Evolutionary conservation across 495 filamentous ascomycete genomes (phyloP).

Genomic region (Copromyces sp.): DNA sequence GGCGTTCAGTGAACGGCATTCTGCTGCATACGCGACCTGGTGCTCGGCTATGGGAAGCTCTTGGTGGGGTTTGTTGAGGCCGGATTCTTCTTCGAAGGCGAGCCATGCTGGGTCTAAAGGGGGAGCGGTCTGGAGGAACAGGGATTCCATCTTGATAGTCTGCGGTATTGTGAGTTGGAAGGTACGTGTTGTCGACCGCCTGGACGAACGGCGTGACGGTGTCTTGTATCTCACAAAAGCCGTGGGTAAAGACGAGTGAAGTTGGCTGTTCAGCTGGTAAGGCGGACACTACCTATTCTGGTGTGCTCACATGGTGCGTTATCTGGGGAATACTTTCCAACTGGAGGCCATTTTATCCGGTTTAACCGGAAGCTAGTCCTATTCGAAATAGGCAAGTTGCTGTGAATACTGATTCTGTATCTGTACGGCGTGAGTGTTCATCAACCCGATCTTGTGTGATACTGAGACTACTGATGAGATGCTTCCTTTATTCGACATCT

Average conservation of each 20-base stretch:
- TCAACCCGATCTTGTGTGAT: neutral
- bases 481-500: neutral
- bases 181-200: neutral
- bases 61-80: neutral
- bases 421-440: neutral
- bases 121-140: constrained; percentile 5
- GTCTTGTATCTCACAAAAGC: neutral
- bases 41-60: neutral
- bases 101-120: constrained; percentile 10
- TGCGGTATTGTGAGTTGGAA: neutral
- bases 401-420: neutral
- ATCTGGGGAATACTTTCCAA: neutral
- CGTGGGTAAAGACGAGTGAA: neutral
- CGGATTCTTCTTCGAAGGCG: neutral
- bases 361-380: neutral
- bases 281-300: neutral
- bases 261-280: neutral
- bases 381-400: neutral
- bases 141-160: neutral
- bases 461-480: neutral
- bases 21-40: constrained; percentile 6
- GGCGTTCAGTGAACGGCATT: constrained; percentile 4
- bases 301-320: neutral
- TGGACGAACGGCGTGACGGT: neutral
- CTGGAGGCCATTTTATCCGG: neutral